Evolutionary conservation across 139 green algal genomes (phyloP).

Genomic region (Mesotaenium endlicherianum): DNA sequence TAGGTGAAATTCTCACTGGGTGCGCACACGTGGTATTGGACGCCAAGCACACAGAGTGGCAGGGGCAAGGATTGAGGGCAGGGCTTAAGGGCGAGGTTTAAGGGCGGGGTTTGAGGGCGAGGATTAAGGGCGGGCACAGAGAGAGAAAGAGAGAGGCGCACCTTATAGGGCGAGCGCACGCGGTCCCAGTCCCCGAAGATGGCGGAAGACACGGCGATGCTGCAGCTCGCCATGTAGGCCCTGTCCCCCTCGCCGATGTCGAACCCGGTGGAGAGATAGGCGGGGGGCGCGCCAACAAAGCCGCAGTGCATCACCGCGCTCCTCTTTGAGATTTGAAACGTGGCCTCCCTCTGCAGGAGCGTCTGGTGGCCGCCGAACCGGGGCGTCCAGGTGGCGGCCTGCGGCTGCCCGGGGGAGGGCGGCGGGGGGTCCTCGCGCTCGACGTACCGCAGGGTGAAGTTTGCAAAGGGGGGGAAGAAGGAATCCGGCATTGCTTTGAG

Average conservation of each 20-base stretch:
- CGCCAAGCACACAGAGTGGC: too few relatives aligned
- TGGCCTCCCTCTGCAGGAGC: not conserved
- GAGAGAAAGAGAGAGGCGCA: not conserved
- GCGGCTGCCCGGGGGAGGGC: too few relatives aligned
- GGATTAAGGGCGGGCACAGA: not conserved
- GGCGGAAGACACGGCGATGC: conserved; percentile 22
- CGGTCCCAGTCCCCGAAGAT: conserved; percentile 45
- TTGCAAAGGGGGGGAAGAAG: not conserved
- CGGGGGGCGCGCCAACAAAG: conserved; percentile 34
- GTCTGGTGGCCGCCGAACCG: conserved; percentile 38
- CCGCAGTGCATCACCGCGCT: conserved; percentile 28
- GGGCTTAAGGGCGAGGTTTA: not conserved
- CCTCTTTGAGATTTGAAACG: not conserved
- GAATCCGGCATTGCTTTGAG: not conserved
- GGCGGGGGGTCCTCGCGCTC: conserved; percentile 11
- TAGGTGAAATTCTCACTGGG: not conserved
- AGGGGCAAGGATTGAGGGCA: not conserved
- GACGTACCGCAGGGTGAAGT: conserved; percentile 22
- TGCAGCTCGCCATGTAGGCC: conserved; percentile 26
- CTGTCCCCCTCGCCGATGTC: conserved; percentile 14
- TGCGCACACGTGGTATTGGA: too few relatives aligned
- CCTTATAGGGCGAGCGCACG: not conserved
- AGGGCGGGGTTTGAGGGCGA: too few relatives aligned
- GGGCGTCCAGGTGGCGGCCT: not conserved
- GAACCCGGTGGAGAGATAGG: conserved; percentile 22